Base-by-base conservation (phyloP, 2,329 filamentous ascomycete genomes). In the Falciphora oryzae region DNA sequence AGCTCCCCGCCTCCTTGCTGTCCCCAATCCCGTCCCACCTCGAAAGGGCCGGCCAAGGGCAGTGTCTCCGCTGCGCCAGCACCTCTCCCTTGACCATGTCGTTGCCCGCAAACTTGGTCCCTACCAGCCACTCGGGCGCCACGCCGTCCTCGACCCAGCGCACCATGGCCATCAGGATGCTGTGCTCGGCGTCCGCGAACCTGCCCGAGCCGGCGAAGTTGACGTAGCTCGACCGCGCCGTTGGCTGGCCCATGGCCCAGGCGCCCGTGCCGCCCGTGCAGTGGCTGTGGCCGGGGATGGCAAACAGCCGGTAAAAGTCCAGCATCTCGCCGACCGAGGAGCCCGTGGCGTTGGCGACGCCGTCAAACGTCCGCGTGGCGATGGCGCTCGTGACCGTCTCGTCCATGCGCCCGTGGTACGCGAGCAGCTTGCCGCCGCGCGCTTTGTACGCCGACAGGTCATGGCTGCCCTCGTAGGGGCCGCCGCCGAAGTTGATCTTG, bases 351-450 rank as follows among this genome's bases (percentile, higher is more conserved):
- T 62, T 66, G 16, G 63, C 64, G 18, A 72, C 72, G 6, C 62
- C 56, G 50, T 71, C 31, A 67, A 73, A 32, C 1, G 69, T 71
- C 35, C 66, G 67, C 25, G 67, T 65, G 50, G 68, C 57, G 14
- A 69, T 66, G 14, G 77, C 75, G 16, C 74, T 76, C 18, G 76
- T 74, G 35, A 70, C 63, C 66, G 80, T 72, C 25, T 70, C 73
- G 68, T 81, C 79, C 65, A 76, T 74, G 25, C 71, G 71, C 28
- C 81, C 82, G 70, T 85, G 82, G 73, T 77, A 84, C 66, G 79
- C 78, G 14, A 84, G 71, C n/a, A 84, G 68, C 68, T 83, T 84
- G 22, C 79, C 81, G 35, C 80, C 80, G 0, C 74, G 69, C 0
- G 71, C 64, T 14, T 77, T 71, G 73, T 83, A 83, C 4, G 71